Evolutionary conservation across 441 rosid species (phyloP).

Genomic region (Rhodomyrtus psidioides): DNA sequence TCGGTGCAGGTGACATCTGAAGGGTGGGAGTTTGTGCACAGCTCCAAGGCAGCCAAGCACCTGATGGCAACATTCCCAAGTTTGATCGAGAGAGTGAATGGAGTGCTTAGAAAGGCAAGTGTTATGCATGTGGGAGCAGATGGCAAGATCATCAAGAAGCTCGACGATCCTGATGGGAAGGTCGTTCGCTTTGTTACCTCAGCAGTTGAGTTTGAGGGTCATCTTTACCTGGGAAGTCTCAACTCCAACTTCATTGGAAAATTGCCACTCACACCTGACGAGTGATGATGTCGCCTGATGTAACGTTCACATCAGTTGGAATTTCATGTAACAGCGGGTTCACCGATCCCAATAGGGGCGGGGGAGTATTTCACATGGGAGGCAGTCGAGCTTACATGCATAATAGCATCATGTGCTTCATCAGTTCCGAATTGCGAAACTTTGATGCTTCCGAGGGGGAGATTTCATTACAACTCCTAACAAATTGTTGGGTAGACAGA

Average conservation of each 20-base stretch:
- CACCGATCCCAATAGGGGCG: background rate
- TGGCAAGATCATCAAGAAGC: conserved; percentile 24
- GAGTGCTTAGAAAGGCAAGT: conserved; percentile 6
- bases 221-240: conserved; percentile 47
- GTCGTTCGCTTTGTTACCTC: conserved; percentile 36
- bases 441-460: background rate
- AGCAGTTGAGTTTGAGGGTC: conserved; percentile 38
- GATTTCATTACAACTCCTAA: background rate
- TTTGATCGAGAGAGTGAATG: background rate
- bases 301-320: background rate
- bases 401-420: background rate
- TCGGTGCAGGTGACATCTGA: conserved; percentile 10
- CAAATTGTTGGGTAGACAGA: background rate
- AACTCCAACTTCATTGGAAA: conserved; percentile 34
- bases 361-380: background rate
- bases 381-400: background rate
- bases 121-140: conserved; percentile 32
- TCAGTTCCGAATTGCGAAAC: background rate
- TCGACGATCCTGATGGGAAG: conserved; percentile 37
- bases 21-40: conserved; percentile 29
- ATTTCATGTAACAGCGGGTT: background rate
- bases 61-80: conserved; percentile 25
- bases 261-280: conserved; percentile 15
- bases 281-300: background rate
- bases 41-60: conserved; percentile 24